Base-by-base conservation (phyloP, 805 yeast species). In the Cyberlindnera meyerae region DNA sequence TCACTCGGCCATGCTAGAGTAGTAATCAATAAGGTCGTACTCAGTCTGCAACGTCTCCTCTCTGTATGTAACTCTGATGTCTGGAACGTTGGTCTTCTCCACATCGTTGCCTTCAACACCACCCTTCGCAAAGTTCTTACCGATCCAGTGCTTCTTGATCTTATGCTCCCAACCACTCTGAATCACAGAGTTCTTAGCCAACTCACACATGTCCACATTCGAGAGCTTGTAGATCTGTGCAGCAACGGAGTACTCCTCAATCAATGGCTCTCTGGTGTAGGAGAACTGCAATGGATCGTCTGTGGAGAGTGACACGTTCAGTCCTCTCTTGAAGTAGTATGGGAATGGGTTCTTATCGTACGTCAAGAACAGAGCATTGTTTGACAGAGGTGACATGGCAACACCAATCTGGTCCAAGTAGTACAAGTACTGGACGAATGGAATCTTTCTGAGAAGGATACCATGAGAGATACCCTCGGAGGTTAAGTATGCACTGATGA, bases 221-320 rank as follows among this genome's bases (percentile, higher is more conserved):
- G 95, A 87, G 27, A 93, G 70, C 57, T 93, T 88, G 70, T 89
- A 93, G 49, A 93, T 93, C 62, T 93, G 98, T 0, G 97, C 97
- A 6, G 98, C 98, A 22, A 93, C 97, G 3, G 96, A 86, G 60
- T 89, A 93, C 62, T 93, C 98, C 61, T 93, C 98, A 49, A 93
- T 93, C 54, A 93, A 71, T 12, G 99, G 97, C 57, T 93, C 99
- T 54, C 94, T 79, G 22, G 99, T 93, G 64, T 88, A 93, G 0
- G 97, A 84, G 58, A 93, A 93, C 63, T 94, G 99, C 34, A 93
- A 70, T 6, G 99, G 99, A 66, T 93, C 99, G 62, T 93, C 99
- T 0, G 97, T 88, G 0, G 97, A 89, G 37, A 93, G 66, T 0
- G 97, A 87, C 27, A 93, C 96, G 54, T 90, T 90, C 58, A 93